phyloP scores from a whole-genome alignment of 345 rosid genomes.

The Gossypium ekmanianum region DNA sequence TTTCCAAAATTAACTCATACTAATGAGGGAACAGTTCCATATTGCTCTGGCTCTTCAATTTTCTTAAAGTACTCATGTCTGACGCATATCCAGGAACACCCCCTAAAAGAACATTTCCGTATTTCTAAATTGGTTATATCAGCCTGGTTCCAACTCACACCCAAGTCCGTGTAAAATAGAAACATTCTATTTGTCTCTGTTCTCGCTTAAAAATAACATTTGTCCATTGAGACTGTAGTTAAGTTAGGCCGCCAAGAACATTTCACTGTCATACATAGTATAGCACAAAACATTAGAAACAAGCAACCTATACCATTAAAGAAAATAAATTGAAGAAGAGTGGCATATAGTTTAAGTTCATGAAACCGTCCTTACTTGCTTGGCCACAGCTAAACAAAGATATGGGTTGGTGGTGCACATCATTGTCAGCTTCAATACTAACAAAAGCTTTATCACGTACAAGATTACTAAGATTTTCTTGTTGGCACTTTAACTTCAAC shows the following conservation, averaged over 20 bases:
- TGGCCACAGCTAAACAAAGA: constrained; percentile 36
- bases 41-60: neutral
- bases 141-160: neutral
- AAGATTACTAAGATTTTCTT: constrained; percentile 52
- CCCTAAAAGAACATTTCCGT: neutral
- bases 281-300: neutral
- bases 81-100: neutral
- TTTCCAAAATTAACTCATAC: neutral
- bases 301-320: neutral
- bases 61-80: neutral
- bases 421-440: constrained; percentile 39
- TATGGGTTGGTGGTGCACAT: constrained; percentile 39
- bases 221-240: neutral
- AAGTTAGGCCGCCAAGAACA: neutral
- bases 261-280: neutral
- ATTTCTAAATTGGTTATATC: neutral
- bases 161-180: neutral
- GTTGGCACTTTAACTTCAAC: constrained; percentile 86
- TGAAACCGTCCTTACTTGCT: constrained; percentile 36
- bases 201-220: neutral
- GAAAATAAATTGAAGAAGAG: neutral
- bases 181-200: neutral
- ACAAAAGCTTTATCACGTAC: constrained; percentile 48
- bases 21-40: neutral
- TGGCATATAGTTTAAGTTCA: neutral